Evolutionary conservation across 1,284 basidiomycete species (phyloP), one percentile per base, ranked within the genome.

Genomic region (Sanghuangporus weigelae): DNA sequence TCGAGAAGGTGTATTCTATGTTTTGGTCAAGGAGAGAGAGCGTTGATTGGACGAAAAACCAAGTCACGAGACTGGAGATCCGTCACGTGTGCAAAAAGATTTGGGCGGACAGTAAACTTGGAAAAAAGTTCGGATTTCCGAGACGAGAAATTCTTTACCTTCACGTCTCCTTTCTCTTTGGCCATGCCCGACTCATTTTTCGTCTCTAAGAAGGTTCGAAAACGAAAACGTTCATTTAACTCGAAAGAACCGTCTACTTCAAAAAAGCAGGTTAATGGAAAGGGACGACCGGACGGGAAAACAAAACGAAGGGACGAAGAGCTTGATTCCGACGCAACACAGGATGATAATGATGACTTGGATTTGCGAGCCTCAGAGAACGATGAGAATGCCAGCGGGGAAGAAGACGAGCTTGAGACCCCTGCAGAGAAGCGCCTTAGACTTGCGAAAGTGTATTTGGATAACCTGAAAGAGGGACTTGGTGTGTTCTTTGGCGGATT

Each of bases 351-450:
- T 60, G 92, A 93, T 69, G 88, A 90, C 73, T 81, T 95, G 79
- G 91, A 95, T 71, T 76, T 95, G 63, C 78, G 84, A 50, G 84
- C 77, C 12, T 77, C 79, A 21, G 86, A 88, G 59, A 79, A 82
- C 1, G 84, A 84, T 65, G 77, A 76, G 19, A 80, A 78, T 31
- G 81, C 80, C 53, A 89, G 86, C 26, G 81, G 80, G 53, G 92
- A 94, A 58, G 93, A 95, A 70, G 87, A 93, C 68, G 84, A 88
- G 66, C 83, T 89, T 68, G 94, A 99, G 79, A 98, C 96, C 1
- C 94, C 95, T 0, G 95, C 95, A 0, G 89, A 96, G 80, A 98
- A 99, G 75, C 79, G 96, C 63, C 80, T 99, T 11, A 79, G 97
- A 63, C 77, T 99, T 31, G 96, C 96, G 3, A 90, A 94, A 73